Conservation (phyloP, 169 alveolate species). For the Perkinsus olseni region DNA sequence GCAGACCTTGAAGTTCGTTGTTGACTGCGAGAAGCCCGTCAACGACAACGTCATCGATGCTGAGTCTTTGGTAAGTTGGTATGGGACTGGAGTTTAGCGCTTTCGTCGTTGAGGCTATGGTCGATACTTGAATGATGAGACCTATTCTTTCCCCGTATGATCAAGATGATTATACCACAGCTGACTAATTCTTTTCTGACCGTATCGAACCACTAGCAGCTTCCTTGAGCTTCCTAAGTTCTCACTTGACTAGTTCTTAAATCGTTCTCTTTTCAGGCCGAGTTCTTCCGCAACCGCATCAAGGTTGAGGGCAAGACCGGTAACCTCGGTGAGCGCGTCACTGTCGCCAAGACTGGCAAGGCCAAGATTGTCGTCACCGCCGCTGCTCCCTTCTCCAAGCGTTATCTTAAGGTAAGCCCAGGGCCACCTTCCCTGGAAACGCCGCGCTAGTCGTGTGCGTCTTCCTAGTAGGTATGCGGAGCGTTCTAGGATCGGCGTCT, state of each 20-base stretch:
- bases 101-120: neutral
- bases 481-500: neutral
- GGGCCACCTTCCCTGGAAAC: neutral
- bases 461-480: neutral
- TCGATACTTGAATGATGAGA: neutral
- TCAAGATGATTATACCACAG: neutral
- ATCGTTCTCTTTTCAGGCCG: constrained; percentile 50
- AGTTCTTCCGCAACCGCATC: constrained; percentile 77
- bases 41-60: constrained; percentile 1
- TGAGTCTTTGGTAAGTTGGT: neutral
- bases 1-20: constrained; percentile 3
- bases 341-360: constrained; percentile 65
- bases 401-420: constrained; percentile 69
- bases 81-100: neutral
- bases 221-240: neutral
- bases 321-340: constrained; percentile 74
- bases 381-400: constrained; percentile 83
- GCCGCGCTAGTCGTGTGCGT: constrained; percentile 5
- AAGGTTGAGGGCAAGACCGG: constrained; percentile 88
- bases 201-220: neutral
- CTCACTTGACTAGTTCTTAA: neutral
- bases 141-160: neutral
- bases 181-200: neutral
- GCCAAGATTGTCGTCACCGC: constrained; percentile 69
- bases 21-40: constrained; percentile 2